These are phyloP conservation scores for Periconia sp. DNA, from an alignment of 2,329 filamentous ascomycete genomes.

Conservation along the genomic window DNA sequence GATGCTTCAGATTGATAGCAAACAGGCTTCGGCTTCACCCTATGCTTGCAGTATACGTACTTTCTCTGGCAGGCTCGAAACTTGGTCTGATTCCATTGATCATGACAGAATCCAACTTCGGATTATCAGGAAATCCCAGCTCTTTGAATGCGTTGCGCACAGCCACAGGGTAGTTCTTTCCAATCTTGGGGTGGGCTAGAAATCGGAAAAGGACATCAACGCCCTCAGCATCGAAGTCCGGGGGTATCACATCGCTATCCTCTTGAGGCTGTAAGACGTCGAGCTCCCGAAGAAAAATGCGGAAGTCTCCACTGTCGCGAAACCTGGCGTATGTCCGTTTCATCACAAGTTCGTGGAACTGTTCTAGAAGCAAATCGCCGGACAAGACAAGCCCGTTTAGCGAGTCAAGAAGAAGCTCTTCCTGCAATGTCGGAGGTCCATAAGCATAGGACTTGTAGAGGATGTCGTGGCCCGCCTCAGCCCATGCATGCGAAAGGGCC, in stretches of 20 bases:
- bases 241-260: not conserved
- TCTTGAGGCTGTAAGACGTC: conserved; percentile 5
- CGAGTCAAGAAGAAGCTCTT: conserved; percentile 13
- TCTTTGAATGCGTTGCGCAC: conserved; percentile 8
- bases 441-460: conserved; percentile 25
- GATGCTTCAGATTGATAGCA: no score
- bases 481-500: conserved; percentile 27
- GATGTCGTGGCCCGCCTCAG: conserved; percentile 31
- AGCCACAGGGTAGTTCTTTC: conserved; percentile 4
- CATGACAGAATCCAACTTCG: not conserved
- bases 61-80: not conserved
- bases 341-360: conserved; percentile 9
- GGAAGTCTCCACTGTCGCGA: conserved; percentile 5
- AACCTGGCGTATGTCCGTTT: conserved; percentile 9
- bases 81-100: not conserved
- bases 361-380: conserved; percentile 17
- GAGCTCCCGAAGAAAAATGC: conserved; percentile 5
- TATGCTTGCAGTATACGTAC: no score
- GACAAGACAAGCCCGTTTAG: conserved; percentile 13
- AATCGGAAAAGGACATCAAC: conserved; percentile 9
- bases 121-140: conserved; percentile 3
- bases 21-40: no score
- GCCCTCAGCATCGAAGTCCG: conserved; percentile 3
- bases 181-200: not conserved
- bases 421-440: conserved; percentile 7